phyloP scores from a whole-genome alignment of 164 flowering plant genomes.

The Aristolochia californica region DNA sequence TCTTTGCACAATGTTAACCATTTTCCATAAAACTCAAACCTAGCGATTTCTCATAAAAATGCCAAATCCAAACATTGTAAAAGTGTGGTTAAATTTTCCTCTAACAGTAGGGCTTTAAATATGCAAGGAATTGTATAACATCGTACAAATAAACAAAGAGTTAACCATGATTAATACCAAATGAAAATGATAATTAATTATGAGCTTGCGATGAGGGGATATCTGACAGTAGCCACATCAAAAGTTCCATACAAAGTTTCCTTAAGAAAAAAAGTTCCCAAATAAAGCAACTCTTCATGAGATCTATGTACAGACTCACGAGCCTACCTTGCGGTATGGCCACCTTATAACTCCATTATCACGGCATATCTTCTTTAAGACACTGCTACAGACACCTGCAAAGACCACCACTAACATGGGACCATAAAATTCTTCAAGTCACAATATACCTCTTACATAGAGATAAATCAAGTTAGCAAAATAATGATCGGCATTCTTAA shows the following conservation, averaged over 20 bases:
- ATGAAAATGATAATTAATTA: no score
- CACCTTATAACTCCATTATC: constrained; percentile 48
- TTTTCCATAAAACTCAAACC: no score
- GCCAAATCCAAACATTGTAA: no score
- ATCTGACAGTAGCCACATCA: not conserved
- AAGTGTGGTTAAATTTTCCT: no score
- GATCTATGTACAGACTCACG: not conserved
- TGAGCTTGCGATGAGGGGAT: not conserved
- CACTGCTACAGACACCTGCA: constrained; percentile 40
- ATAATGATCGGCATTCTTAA: not conserved
- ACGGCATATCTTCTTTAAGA: constrained; percentile 39
- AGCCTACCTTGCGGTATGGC: constrained; percentile 49
- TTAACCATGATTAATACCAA: no score
- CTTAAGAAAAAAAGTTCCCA: no score
- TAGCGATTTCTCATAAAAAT: no score
- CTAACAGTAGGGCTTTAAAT: no score
- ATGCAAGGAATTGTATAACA: no score
- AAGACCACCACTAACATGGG: constrained; percentile 2
- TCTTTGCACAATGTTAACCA: no score
- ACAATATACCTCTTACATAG: not conserved
- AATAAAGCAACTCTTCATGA: no score
- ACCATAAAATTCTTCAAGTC: not conserved
- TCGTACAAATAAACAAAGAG: no score
- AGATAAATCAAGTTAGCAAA: not conserved
- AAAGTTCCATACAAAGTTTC: not conserved